Base-by-base conservation (phyloP, 2,329 filamentous ascomycete genomes). In the Colletotrichum noveboracense region DNA sequence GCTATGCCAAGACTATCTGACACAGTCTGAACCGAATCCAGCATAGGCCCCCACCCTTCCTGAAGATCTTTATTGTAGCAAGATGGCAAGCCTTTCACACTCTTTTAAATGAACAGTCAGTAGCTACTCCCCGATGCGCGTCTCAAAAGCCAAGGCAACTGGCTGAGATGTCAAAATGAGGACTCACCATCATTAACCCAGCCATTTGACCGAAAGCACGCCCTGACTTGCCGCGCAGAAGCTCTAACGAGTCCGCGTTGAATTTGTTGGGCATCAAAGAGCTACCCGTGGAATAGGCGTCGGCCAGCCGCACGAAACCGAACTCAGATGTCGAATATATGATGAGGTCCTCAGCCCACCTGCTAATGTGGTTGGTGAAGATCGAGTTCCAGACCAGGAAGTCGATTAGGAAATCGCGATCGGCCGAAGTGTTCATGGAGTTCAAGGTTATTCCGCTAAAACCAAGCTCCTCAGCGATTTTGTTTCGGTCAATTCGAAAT, bases 31-130 rank as follows among this genome's bases (percentile, higher is more conserved):
- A 94, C 90, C 80, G 93, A 91, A 84, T 96, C 94, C 72, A 96
- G 89, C 83, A 96, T 89, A 10, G 94, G 93, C 85, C 95, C 76
- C 94, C 34, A 93, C 55, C 91, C 92, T 83, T 96, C 94, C 83
- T 96, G 94, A 58, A 95, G 83, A 82, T 96, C 93, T 83, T 95
- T 95, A 87, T 95, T 95, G 86, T 96, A 96, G 28, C 92, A 94
- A 36, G 89, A 91, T 21, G 94, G 93, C 55, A 95, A 89, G 70
- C 93, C 92, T 79, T 86, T 86, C 75, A 84, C 85, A 66, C 88
- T 94, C 87, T 83, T 14, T 36, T 13, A 77, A 69, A 69, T 77
- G 48, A 65, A 72, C 56, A 68, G 79, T 83, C 78, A 83, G 81
- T 80, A 71, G 74, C 76, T 80, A 68, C 61, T 81, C 79, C 79